These are phyloP conservation scores for Ambrosiella beaveri DNA, from an alignment of 2,329 filamentous ascomycete genomes.

Conservation along the genomic window DNA sequence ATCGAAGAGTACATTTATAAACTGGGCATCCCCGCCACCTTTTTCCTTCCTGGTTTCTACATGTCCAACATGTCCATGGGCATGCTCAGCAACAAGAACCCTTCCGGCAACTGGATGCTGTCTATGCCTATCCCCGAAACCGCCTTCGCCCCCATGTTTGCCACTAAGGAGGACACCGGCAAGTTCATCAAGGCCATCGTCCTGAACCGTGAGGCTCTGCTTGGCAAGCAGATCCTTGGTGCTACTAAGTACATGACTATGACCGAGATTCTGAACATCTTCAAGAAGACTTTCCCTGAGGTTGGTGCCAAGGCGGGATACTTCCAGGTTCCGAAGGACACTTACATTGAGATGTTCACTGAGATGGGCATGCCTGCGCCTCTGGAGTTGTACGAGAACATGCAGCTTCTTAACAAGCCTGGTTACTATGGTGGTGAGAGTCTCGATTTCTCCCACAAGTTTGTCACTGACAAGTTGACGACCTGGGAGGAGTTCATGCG, in stretches of 20 bases:
- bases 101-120: conserved; percentile 18
- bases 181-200: conserved; percentile 21
- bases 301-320: conserved; percentile 21
- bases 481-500: conserved; percentile 24
- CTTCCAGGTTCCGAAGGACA: conserved; percentile 19
- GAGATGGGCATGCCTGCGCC: conserved; percentile 14
- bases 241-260: conserved; percentile 23
- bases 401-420: conserved; percentile 24
- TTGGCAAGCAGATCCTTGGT: conserved; percentile 22
- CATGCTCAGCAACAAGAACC: conserved; percentile 18
- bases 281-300: conserved; percentile 19
- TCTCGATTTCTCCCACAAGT: conserved; percentile 19
- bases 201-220: conserved; percentile 14
- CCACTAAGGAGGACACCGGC: conserved; percentile 24
- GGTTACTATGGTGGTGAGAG: conserved; percentile 25
- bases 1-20: conserved; percentile 38
- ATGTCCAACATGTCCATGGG: conserved; percentile 30
- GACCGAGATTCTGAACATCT: conserved; percentile 18
- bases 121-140: conserved; percentile 18
- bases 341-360: conserved; percentile 22
- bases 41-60: conserved; percentile 35
- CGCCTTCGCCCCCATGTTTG: conserved; percentile 23
- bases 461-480: conserved; percentile 22
- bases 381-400: conserved; percentile 26
- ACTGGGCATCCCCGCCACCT: conserved; percentile 31